Evolutionary conservation across 2,329 filamentous ascomycete species (phyloP).

Genomic region (Xylariaceae sp.): DNA sequence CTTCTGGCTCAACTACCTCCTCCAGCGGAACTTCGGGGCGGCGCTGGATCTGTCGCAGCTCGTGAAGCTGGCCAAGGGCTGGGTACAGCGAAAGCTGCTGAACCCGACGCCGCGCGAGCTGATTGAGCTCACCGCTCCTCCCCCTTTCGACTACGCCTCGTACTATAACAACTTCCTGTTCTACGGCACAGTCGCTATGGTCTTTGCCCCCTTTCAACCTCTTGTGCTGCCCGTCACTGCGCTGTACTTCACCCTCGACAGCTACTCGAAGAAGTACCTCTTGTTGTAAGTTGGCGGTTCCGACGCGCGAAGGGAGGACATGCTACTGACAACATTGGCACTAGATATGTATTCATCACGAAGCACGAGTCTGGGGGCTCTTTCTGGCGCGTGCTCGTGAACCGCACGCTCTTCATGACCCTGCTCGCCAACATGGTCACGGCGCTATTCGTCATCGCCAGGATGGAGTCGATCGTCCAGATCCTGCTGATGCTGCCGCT

Average conservation of each 20-base stretch:
- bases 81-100: conserved; percentile 71
- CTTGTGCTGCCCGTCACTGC: conserved; percentile 77
- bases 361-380: conserved; percentile 89
- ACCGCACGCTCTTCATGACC: conserved; percentile 42
- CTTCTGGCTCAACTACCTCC: conserved; percentile 20
- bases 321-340: conserved; percentile 1
- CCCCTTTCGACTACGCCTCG: conserved; percentile 81
- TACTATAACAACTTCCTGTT: conserved; percentile 98
- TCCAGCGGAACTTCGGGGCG: conserved; percentile 84
- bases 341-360: conserved; percentile 75
- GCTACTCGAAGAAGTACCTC: conserved; percentile 86
- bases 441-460: conserved; percentile 59
- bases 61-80: conserved; percentile 71
- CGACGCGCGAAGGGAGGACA: background rate
- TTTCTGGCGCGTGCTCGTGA: conserved; percentile 85
- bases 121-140: conserved; percentile 85
- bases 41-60: conserved; percentile 83
- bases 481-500: conserved; percentile 64
- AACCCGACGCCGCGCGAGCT: conserved; percentile 80
- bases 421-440: conserved; percentile 14
- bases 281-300: conserved; percentile 41
- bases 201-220: conserved; percentile 77
- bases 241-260: conserved; percentile 79
- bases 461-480: conserved; percentile 46
- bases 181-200: conserved; percentile 78